A percentile compares a stretch with the other conserved stretches of the same genome.
These are phyloP conservation scores for Asterophora parasitica DNA, from an alignment of 768 basidiomycete genomes.

Conservation along the genomic window DNA sequence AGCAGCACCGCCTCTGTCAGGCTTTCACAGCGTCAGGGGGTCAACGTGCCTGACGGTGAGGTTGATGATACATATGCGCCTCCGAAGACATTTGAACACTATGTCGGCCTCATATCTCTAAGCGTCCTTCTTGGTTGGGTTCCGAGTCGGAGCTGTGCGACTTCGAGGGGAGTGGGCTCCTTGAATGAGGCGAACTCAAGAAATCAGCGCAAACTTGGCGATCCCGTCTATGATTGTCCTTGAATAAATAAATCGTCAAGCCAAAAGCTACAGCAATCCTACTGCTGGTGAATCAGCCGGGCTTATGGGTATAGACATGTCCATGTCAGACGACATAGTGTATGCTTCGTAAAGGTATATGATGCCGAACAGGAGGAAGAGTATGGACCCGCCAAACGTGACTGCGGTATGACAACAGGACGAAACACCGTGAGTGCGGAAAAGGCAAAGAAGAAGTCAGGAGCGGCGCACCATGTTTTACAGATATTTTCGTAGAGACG, in stretches of 20 bases:
- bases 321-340: slow-evolving; percentile 29
- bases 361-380: slow-evolving; percentile 81
- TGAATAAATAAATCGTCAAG: neutral
- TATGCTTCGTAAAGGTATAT: slow-evolving; percentile 72
- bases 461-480: slow-evolving; percentile 75
- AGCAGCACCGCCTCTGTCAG: no score
- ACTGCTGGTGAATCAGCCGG: slow-evolving; percentile 10
- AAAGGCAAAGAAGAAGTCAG: slow-evolving; percentile 5
- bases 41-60: no score
- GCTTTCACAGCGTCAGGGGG: no score
- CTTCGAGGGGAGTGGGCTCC: no score
- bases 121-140: no score
- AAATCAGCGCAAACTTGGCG: neutral
- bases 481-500: slow-evolving; percentile 89
- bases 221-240: neutral
- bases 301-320: slow-evolving; percentile 27
- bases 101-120: no score
- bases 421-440: neutral
- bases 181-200: no score
- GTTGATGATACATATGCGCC: no score
- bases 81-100: no score
- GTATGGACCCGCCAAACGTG: slow-evolving; percentile 72
- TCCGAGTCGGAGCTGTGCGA: no score
- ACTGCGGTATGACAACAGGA: slow-evolving; percentile 38
- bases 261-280: neutral